These are phyloP conservation scores for Leptographium galeiforme DNA, from an alignment of 2,329 filamentous ascomycete genomes.

Conservation along the genomic window DNA sequence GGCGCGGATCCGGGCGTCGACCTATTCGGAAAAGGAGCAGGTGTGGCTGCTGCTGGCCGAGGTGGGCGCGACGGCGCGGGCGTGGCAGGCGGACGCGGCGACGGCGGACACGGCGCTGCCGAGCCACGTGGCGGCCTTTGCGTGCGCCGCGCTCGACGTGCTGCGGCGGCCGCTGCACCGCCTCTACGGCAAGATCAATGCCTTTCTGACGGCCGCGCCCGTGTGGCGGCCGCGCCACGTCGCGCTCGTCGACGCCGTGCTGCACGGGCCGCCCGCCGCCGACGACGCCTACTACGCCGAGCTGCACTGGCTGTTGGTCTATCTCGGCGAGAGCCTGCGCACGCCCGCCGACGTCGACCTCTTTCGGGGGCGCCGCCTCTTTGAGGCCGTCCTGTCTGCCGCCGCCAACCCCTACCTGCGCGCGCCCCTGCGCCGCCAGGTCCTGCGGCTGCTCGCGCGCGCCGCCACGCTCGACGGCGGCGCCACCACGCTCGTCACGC, in stretches of 20 bases:
- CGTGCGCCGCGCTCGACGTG: constrained; percentile 54
- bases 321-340: constrained; percentile 55
- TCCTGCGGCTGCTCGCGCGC: constrained; percentile 50
- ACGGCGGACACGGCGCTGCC: constrained; percentile 38
- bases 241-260: constrained; percentile 51
- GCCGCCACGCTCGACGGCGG: constrained; percentile 56
- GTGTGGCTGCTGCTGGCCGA: constrained; percentile 71
- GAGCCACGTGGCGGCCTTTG: constrained; percentile 63
- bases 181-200: constrained; percentile 77
- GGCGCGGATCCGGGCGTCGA: constrained; percentile 49
- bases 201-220: constrained; percentile 66
- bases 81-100: constrained; percentile 28
- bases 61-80: constrained; percentile 57
- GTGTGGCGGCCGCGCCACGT: constrained; percentile 63
- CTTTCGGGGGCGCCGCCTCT: constrained; percentile 49
- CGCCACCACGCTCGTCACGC: constrained; percentile 67
- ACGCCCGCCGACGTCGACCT: constrained; percentile 45
- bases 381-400: constrained; percentile 61
- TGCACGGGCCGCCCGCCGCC: constrained; percentile 52
- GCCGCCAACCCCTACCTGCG: constrained; percentile 55
- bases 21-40: constrained; percentile 63
- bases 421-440: constrained; percentile 43
- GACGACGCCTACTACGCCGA: constrained; percentile 64
- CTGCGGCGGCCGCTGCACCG: constrained; percentile 65
- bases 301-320: constrained; percentile 59